These are phyloP conservation scores for Aspergillus ochraceus DNA, from an alignment of 2,329 filamentous ascomycete genomes.

Conservation along the genomic window DNA sequence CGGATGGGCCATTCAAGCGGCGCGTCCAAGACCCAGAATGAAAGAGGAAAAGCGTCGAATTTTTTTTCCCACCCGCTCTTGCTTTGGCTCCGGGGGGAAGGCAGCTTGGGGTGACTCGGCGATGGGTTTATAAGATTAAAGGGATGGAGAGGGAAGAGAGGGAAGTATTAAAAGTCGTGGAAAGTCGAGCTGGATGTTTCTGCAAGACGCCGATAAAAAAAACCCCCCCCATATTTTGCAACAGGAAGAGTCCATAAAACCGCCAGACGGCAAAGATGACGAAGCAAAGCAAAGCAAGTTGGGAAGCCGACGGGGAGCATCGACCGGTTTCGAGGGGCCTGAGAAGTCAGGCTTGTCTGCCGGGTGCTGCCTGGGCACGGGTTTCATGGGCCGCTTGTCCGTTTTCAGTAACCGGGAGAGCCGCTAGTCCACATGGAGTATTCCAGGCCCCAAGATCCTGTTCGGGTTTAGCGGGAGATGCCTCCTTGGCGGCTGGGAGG, in stretches of 20 bases:
- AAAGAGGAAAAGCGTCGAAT: slow-evolving; percentile 29
- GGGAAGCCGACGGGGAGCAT: slow-evolving; percentile 3
- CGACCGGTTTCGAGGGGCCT: slow-evolving; percentile 10
- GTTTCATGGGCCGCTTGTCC: slow-evolving; percentile 7
- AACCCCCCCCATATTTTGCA: no score
- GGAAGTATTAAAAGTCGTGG: not conserved
- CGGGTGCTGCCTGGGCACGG: slow-evolving; percentile 8
- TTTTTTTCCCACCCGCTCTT: slow-evolving; percentile 20
- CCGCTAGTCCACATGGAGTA: slow-evolving; percentile 8
- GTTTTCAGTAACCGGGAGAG: slow-evolving; percentile 8
- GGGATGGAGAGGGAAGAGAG: not conserved
- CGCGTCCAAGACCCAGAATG: slow-evolving; percentile 23
- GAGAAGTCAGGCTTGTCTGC: slow-evolving; percentile 12
- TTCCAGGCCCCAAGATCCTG: slow-evolving; percentile 6
- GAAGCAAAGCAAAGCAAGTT: not conserved
- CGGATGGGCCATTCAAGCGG: slow-evolving; percentile 28
- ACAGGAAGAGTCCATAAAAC: no score
- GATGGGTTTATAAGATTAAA: not conserved
- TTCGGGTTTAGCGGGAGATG: slow-evolving; percentile 9
- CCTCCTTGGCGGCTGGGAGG: not conserved
- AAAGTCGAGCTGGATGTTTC: not conserved
- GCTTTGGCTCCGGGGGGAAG: slow-evolving; percentile 2
- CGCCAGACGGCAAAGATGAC: not conserved
- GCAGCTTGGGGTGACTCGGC: not conserved
- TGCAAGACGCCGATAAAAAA: not conserved